phyloP scores from a whole-genome alignment of 1,284 basidiomycete species.

The Trametes hirsuta region DNA sequence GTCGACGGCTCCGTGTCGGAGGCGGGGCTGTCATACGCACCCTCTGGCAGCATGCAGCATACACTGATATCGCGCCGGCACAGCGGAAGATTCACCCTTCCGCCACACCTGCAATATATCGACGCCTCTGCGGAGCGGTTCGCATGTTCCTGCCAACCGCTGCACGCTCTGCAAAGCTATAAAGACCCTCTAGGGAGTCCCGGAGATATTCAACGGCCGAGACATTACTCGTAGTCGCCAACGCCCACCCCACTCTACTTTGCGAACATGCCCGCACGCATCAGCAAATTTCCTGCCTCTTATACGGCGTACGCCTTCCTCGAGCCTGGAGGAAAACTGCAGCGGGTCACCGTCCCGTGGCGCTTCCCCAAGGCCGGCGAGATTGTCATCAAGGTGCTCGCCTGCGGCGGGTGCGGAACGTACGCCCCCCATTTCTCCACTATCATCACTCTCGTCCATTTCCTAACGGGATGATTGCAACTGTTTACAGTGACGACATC shows the following conservation, averaged over 20 bases:
- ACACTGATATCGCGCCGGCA: no score
- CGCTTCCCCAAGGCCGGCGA: constrained; percentile 28
- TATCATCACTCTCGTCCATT: no score
- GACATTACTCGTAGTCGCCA: not conserved
- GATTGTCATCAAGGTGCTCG: constrained; percentile 33
- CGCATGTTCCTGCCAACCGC: no score
- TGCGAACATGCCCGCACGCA: constrained; percentile 11
- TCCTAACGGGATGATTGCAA: not conserved
- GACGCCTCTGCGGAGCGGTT: no score
- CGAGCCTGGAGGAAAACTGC: constrained; percentile 27
- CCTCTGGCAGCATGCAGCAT: no score
- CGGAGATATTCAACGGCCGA: no score
- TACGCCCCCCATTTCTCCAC: constrained; percentile 2
- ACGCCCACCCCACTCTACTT: not conserved
- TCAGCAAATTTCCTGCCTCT: constrained; percentile 14
- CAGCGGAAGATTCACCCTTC: no score
- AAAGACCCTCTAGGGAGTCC: no score
- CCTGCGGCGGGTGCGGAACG: constrained; percentile 34
- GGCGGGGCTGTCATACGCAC: no score
- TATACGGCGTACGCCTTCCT: constrained; percentile 34
- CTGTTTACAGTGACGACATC: constrained; percentile 27
- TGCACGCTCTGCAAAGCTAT: no score
- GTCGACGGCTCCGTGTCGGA: no score
- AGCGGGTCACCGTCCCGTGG: constrained; percentile 29
- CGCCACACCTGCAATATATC: no score